Evolutionary conservation across 108 stramenopile genomes (phyloP), one percentile per base, ranked within the genome.

Genomic region (Skeletonema potamos): DNA sequence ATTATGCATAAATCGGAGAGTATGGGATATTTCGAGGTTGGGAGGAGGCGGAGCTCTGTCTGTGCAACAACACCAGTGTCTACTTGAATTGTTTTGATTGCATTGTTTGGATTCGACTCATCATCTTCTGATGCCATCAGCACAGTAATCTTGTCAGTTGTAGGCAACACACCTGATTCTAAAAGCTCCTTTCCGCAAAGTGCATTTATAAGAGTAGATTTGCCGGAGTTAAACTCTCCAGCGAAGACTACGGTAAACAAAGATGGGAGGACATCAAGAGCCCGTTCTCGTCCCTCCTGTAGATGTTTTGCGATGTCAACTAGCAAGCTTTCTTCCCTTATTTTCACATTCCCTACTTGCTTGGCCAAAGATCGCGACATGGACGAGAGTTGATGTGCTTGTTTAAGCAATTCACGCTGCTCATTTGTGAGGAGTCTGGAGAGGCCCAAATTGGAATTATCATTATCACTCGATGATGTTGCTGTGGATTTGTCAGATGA

Each of bases 151-250:
- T 72, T 54, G 71, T 93, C 92, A 3, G 92, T 93, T 6, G 92
- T 93, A 5, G 92, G 92, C 62, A 93, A 73, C 39, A 89, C 86
- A 26, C 92, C 92, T 6, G 87, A 74, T 57, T 91, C 92, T 15
- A 93, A 46, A 15, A 91, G 41, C 66, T 89, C 86, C 24, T 83
- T 77, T 11, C 92, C 92, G 54, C 96, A 61, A 6, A 97, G 51
- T 1, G 92, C 93, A 77, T 88, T 88, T 37, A 97, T 87, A 15
- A 97, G 66, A 18, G 92, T 86, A 2, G 87, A 87, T 73, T 97
- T 97, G 24, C 97, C 97, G 18, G 87, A 72, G 70, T 94, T 96
- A 61, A 96, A 91, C 68, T 91, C 90, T 37, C 92, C 92, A 17
- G 92, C 92, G 74, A 91, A 72, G 0, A 91, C 87, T 7, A 91